phyloP scores from a whole-genome alignment of 148 eudicot species.

The Dianthus caryophyllus region DNA sequence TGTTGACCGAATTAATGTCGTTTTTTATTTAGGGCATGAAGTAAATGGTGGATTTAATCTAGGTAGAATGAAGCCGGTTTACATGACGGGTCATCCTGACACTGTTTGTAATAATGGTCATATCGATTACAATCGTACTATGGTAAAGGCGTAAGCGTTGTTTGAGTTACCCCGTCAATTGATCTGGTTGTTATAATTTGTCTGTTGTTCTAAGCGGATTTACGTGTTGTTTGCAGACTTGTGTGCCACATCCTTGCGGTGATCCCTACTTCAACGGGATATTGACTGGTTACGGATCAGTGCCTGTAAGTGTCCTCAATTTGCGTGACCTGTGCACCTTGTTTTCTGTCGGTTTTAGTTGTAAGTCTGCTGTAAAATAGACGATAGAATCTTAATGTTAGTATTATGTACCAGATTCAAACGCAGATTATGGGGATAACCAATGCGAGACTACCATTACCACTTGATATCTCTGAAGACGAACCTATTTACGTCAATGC shows the following conservation, averaged over 20 bases:
- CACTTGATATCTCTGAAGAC: constrained; percentile 61
- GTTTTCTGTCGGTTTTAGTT: background rate
- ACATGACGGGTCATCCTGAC: constrained; percentile 42
- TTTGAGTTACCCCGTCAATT: background rate
- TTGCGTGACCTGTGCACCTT: background rate
- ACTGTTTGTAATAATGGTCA: constrained; percentile 35
- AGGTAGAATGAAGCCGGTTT: constrained; percentile 44
- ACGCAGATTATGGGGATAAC: constrained; percentile 50
- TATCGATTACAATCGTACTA: constrained; percentile 37
- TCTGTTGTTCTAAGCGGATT: background rate
- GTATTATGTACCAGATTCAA: constrained; percentile 35
- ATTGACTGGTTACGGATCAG: constrained; percentile 49
- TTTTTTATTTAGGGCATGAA: constrained; percentile 38
- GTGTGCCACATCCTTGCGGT: constrained; percentile 43
- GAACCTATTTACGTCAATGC: constrained; percentile 85
- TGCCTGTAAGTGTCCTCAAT: constrained; percentile 43
- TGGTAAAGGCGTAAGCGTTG: constrained; percentile 39
- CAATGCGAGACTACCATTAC: constrained; percentile 60
- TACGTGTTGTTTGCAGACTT: constrained; percentile 28
- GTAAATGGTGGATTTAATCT: constrained; percentile 39
- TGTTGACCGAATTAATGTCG: background rate
- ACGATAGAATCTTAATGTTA: background rate
- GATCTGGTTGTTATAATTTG: background rate
- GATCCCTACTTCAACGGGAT: constrained; percentile 57
- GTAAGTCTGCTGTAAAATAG: background rate